A percentile compares a stretch with the other conserved stretches of the same genome.
These are phyloP conservation scores for Pachyrhizus erosus DNA, from an alignment of 306 rosid species.

Conservation along the genomic window DNA sequence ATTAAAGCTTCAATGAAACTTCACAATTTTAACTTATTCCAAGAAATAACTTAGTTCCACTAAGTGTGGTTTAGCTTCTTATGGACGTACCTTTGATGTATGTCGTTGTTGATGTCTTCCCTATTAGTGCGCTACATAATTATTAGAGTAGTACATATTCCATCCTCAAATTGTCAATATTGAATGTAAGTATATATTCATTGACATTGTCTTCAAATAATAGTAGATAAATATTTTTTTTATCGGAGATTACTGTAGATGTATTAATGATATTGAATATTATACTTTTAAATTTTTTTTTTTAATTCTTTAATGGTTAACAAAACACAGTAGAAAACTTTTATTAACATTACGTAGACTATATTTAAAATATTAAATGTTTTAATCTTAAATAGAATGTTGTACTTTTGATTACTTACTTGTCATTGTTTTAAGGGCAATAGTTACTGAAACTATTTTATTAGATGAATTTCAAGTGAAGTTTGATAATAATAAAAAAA, in stretches of 20 bases:
- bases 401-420: not conserved
- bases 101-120: constrained; percentile 36
- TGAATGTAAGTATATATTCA: constrained; percentile 34
- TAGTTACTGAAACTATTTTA: not conserved
- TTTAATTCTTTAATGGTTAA: not conserved
- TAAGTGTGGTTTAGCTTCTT: not conserved
- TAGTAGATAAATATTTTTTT: not conserved
- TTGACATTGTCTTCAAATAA: not conserved
- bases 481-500: not conserved
- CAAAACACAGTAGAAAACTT: not conserved
- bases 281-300: not conserved
- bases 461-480: not conserved
- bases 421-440: no score
- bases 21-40: not conserved
- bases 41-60: constrained; percentile 6
- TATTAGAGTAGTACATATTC: constrained; percentile 46
- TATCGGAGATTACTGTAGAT: not conserved
- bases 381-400: not conserved
- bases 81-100: constrained; percentile 13
- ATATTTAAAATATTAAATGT: not conserved
- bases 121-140: constrained; percentile 38
- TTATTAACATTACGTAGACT: not conserved
- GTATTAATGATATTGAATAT: not conserved
- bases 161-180: constrained; percentile 43
- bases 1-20: constrained; percentile 5